These are phyloP conservation scores for Laburnicola sp. DNA, from an alignment of 2,329 filamentous ascomycete genomes.

Conservation along the genomic window DNA sequence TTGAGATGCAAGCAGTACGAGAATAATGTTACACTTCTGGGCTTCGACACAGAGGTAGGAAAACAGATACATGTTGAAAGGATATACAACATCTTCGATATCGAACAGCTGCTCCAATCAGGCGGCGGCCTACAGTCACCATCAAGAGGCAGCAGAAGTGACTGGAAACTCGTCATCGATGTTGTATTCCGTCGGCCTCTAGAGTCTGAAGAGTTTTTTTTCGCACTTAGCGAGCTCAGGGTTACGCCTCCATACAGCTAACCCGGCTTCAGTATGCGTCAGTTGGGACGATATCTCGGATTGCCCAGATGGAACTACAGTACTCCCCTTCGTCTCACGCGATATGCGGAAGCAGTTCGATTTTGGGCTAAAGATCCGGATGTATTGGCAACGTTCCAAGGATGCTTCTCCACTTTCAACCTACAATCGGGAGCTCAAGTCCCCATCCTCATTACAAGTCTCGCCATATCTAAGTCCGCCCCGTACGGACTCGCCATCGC, in stretches of 20 bases:
- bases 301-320: conserved; percentile 14
- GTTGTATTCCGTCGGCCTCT: not conserved
- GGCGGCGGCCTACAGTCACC: no score
- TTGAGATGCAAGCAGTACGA: no score
- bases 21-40: no score
- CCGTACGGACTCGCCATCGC: not conserved
- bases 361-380: conserved; percentile 26
- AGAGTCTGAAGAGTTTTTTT: conserved; percentile 32
- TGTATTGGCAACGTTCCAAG: conserved; percentile 24
- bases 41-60: no score
- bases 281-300: conserved; percentile 37
- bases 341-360: conserved; percentile 16
- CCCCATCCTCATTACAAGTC: conserved; percentile 14
- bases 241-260: not conserved
- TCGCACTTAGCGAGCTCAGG: conserved; percentile 21
- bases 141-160: no score
- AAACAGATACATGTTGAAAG: no score
- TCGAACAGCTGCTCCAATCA: no score
- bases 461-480: not conserved
- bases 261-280: conserved; percentile 22
- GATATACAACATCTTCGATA: no score
- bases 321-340: conserved; percentile 15
- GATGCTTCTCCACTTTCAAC: conserved; percentile 21
- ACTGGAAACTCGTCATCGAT: no score
- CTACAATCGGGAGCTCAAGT: conserved; percentile 28